Evolutionary conservation across 352 stramenopile species (phyloP).

Genomic region (Phytopythium delawarense): DNA sequence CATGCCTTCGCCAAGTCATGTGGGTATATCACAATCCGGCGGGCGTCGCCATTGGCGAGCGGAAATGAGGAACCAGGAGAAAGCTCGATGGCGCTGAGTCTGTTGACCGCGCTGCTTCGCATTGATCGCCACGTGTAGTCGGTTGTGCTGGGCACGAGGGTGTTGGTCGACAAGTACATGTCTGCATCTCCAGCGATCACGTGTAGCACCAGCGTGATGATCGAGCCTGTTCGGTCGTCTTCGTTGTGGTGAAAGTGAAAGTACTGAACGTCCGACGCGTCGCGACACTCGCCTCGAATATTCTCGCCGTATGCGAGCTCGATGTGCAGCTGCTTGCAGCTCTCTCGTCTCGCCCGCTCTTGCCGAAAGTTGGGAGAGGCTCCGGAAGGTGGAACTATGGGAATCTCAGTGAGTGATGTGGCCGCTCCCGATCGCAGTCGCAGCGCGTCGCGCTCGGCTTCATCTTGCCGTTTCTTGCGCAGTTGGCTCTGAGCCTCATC

Average conservation of each 20-base stretch:
- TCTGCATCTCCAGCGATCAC: conserved; percentile 41
- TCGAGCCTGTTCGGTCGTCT: conserved; percentile 20
- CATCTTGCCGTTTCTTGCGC: conserved; percentile 59
- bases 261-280: conserved; percentile 22
- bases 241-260: conserved; percentile 59
- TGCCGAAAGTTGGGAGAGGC: conserved; percentile 34
- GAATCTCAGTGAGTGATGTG: conserved; percentile 10
- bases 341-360: conserved; percentile 51
- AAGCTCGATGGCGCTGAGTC: not conserved
- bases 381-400: not conserved
- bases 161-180: conserved; percentile 68
- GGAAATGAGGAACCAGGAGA: not conserved
- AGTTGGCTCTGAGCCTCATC: conserved; percentile 50
- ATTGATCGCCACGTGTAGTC: conserved; percentile 69
- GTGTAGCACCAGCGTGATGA: conserved; percentile 61
- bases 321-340: conserved; percentile 39
- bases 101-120: conserved; percentile 10
- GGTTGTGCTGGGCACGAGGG: conserved; percentile 48
- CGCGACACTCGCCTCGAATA: conserved; percentile 20
- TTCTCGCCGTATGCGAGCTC: conserved; percentile 50
- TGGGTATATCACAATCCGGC: conserved; percentile 58
- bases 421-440: conserved; percentile 29
- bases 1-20: conserved; percentile 29
- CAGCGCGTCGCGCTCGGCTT: conserved; percentile 42
- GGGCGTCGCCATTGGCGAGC: conserved; percentile 9